Evolutionary conservation across 2,329 filamentous ascomycete genomes (phyloP), one percentile per base, ranked within the genome.

Genomic region (Rhynchosporium graminicola): DNA sequence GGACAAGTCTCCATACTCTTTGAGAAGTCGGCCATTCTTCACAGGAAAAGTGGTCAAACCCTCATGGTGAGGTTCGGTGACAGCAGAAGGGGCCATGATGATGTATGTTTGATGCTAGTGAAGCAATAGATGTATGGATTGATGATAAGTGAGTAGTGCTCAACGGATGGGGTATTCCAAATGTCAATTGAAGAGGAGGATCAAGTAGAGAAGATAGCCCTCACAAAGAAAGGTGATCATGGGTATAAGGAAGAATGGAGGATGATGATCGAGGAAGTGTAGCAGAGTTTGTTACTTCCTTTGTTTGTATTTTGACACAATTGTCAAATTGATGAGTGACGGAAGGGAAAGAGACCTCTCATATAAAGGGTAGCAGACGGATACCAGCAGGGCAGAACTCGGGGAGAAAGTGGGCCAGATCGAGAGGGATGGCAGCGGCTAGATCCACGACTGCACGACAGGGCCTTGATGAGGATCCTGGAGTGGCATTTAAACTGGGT

Each of bases 11-110:
- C n/a, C 10, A 38, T 68, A 57, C 33, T 63, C 62, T 45, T 65
- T 66, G 26, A 60, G 31, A 20, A 51, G 31, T 13, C 56, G 29
- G n/a, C 54, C 31, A n/a, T 58, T 57, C 45, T 43, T 58, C 28
- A 50, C 20, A 51, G 36, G n/a, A 5, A 42, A 7, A 20, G 57
- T 33, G 48, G n/a, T 12, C 3, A 45, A 57, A 20, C 51, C 20
- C 38, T 61, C 57, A n/a, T 58, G 57, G n/a, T 57, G 56, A 13
- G 59, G 28, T 15, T 67, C 65, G 15, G 40, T 7, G 12, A 67
- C 28, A 43, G 67, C 67, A 46, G 68, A 67, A 46, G 68, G 68
- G 58, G 66, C 55, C 68, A 70, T 70, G 45, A 20, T 48, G 50
- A 43, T 36, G 9, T 12, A 9, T 28, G 51, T 46, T 38, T 48